phyloP scores from a whole-genome alignment of 208 protist genomes.

The Balamuthia mandrillaris region DNA sequence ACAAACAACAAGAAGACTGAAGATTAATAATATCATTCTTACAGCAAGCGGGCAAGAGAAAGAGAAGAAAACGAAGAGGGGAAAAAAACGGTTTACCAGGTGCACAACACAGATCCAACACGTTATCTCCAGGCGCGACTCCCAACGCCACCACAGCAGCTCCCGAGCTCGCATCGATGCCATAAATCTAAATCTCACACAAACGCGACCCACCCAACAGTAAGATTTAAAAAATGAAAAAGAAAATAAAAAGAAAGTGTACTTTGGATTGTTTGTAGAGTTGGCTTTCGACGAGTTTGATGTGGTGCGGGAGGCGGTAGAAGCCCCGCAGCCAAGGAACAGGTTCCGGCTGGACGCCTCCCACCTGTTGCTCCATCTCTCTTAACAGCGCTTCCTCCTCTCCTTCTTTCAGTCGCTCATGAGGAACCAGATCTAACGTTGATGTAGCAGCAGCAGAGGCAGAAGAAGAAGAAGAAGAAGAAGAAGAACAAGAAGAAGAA shows the following conservation, averaged over 20 bases:
- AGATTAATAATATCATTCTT: neutral
- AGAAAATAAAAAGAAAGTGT: neutral
- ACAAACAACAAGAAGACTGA: too few species aligned
- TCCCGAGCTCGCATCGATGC: slow-evolving; percentile 57
- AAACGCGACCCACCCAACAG: too few species aligned
- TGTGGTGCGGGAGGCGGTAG: neutral
- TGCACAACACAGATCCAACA: slow-evolving; percentile 66
- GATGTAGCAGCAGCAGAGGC: slow-evolving; percentile 15
- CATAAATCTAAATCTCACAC: slow-evolving; percentile 64
- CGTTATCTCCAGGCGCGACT: slow-evolving; percentile 44
- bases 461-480: too few species aligned
- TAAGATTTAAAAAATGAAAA: neutral
- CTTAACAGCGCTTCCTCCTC: neutral
- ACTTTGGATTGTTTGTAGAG: neutral
- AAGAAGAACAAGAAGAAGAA: too few species aligned
- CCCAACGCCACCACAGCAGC: slow-evolving; percentile 50
- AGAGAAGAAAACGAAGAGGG: neutral
- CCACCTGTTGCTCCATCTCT: neutral
- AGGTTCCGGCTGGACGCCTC: neutral
- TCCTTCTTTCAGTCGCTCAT: too few species aligned
- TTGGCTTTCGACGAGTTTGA: neutral
- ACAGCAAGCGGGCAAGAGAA: too few species aligned
- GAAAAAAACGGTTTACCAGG: slow-evolving; percentile 47
- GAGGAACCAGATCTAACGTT: neutral
- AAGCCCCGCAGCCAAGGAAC: neutral